phyloP scores from a whole-genome alignment of 2,329 filamentous ascomycete genomes.

The Cladophialophora immunda region DNA sequence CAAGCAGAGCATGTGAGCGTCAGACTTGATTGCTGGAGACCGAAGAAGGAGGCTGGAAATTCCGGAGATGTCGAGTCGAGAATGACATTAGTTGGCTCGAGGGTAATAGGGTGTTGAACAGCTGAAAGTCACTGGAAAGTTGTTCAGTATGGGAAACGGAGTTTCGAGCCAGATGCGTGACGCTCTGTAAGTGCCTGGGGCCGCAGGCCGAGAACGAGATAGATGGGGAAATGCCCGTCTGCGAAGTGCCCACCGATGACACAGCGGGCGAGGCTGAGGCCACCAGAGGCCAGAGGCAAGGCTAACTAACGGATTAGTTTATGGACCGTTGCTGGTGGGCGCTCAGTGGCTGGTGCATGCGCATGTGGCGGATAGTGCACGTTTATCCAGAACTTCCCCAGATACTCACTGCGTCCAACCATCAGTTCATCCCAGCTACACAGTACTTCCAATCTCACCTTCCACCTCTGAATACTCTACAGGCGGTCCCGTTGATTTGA shows the following conservation, averaged over 20 bases:
- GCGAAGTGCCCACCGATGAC: conserved; percentile 8
- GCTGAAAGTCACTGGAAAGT: not conserved
- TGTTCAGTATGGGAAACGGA: not conserved
- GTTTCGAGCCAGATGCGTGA: not conserved
- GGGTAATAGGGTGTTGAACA: not conserved
- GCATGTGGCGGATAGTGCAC: not conserved
- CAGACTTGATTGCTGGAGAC: not conserved
- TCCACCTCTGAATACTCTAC: not conserved
- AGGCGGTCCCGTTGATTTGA: not conserved
- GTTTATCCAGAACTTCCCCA: conserved; percentile 7
- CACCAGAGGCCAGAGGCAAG: not conserved
- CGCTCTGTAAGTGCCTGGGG: conserved; percentile 6
- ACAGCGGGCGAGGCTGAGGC: conserved; percentile 4
- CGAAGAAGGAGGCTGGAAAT: not conserved
- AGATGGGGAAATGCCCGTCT: not conserved
- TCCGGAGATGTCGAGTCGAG: not conserved
- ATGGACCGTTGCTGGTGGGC: not conserved
- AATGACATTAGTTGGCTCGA: not conserved
- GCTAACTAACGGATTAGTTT: not conserved
- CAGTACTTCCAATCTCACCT: not conserved
- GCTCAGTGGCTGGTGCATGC: conserved; percentile 1
- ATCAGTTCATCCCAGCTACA: not conserved
- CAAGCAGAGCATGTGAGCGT: conserved; percentile 2
- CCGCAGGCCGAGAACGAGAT: conserved; percentile 8
- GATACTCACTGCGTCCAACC: not conserved